Evolutionary conservation across 2,329 filamentous ascomycete species (phyloP), one percentile per base, ranked within the genome.

Genomic region (Zymoseptoria ardabiliae): DNA sequence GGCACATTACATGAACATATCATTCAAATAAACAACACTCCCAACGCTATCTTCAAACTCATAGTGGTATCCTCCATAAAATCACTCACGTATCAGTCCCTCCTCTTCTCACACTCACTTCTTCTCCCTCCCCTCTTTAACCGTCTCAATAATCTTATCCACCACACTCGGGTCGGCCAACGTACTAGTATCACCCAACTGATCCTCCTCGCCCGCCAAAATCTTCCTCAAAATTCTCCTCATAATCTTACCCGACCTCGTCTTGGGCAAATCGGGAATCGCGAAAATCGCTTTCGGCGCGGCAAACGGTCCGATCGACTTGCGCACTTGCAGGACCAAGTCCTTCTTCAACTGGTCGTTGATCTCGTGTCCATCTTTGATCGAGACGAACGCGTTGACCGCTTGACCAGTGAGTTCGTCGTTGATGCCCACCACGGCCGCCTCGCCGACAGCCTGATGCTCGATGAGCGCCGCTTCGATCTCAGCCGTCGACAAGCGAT

Each of bases 181-280:
- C 87, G 94, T 97, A 20, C 89, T 90, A 41, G 82, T 95, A 72
- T 99, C 94, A 69, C 94, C 94, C 57, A 99, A 81, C 77, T 96
- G 92, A 75, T 99, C 94, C 77, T 97, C 93, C 80, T 99, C 94
- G 41, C 93, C 93, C 17, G 92, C 92, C 68, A 99, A 78, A 71
- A 99, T 96, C 90, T 99, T 99, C 70, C 94, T 85, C 79, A 99
- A 78, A 72, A 99, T 96, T 65, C 94, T 87, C 64, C 94, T 85
- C 94, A 99, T 99, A 72, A 99, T 99, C 88, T 99, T 99, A 66
- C 94, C 94, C 68, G 90, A 96, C 68, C 94, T 84, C 45, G 94
- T 99, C 86, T 99, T 97, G 70, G 94, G 94, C 65, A 99, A 83
- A 74, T 99, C 94, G 2, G 91, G 88, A 51, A 99, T 89, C 57